Evolutionary conservation across 2,329 filamentous ascomycete species (phyloP).

Genomic region (Clarireedia monteithiana): DNA sequence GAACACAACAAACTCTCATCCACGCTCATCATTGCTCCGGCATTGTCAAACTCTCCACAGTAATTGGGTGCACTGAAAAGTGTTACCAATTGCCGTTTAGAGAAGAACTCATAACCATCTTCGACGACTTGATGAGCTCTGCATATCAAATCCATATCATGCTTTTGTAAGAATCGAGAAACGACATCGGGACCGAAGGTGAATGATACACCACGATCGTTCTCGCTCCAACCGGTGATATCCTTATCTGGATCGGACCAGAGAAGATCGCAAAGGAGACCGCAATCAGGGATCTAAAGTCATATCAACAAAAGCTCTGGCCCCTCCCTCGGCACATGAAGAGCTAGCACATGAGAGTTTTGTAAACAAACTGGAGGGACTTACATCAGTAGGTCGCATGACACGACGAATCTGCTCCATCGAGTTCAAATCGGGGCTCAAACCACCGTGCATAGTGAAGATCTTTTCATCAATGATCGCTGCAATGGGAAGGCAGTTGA

Average conservation of each 20-base stretch:
- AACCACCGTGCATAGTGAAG: conserved; percentile 98
- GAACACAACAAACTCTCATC: conserved; percentile 97
- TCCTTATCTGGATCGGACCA: conserved; percentile 99
- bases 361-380: conserved; percentile 33
- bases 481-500: conserved; percentile 97
- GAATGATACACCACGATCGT: conserved; percentile 96
- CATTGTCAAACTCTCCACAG: conserved; percentile 98
- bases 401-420: conserved; percentile 99
- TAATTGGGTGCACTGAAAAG: conserved; percentile 98
- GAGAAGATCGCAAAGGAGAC: conserved; percentile 90
- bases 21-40: conserved; percentile 99
- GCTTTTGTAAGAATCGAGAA: conserved; percentile 94
- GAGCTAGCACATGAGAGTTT: conserved; percentile 21
- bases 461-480: conserved; percentile 99
- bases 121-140: conserved; percentile 98
- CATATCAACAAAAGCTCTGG: conserved; percentile 29
- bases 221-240: conserved; percentile 98
- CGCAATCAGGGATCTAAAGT: conserved; percentile 87
- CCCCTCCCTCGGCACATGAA: conserved; percentile 24
- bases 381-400: conserved; percentile 97
- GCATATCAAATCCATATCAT: conserved; percentile 99
- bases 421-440: conserved; percentile 95
- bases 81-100: conserved; percentile 93
- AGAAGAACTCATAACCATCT: conserved; percentile 99
- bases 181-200: conserved; percentile 97